Evolutionary conservation across 2,329 filamentous ascomycete species (phyloP), one percentile per base, ranked within the genome.

Genomic region (Calonectria henricotiae): DNA sequence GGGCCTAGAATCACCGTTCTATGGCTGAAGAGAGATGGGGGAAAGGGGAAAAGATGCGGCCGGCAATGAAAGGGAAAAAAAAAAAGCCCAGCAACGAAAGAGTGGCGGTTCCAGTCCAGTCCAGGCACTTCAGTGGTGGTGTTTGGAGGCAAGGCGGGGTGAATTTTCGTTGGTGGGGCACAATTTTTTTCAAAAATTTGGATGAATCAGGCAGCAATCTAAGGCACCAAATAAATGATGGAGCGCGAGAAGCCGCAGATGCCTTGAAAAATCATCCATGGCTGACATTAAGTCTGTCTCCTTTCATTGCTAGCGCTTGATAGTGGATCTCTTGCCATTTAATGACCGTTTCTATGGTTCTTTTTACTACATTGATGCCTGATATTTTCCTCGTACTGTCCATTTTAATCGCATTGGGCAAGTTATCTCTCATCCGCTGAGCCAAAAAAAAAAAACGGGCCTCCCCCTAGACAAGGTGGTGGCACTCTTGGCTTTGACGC

Each of bases 101-200:
- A 74, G 77, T 79, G 77, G 77, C 77, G 76, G 76, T 79, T 75
- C 76, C 71, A 70, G 71, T 73, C 63, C 63, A 71, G 70, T 71
- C 75, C 43, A 68, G 71, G 73, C 73, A 73, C 63, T 71, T 72
- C 72, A 75, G 62, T 70, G 69, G 71, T 69, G 75, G 73, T 75
- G 71, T 66, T 73, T 68, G 74, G 77, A 81, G 79, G 80, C 80
- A 78, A 81, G 80, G 81, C 81, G 82, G 82, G 82, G 82, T 83
- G 81, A 79, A 81, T 80, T 82, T 82, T 82, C 77, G 77, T 78
- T 81, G 77, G 82, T 82, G 82, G 82, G 81, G 81, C 80, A 74
- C 69, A 69, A 77, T 80, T 78, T 76, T 73, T 55, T 55, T 76
- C 77, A 80, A 78, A 80, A 78, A 79, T 82, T 80, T 81, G 78